phyloP scores from a whole-genome alignment of 495 filamentous ascomycete genomes.

The Usnea hakonensis region DNA sequence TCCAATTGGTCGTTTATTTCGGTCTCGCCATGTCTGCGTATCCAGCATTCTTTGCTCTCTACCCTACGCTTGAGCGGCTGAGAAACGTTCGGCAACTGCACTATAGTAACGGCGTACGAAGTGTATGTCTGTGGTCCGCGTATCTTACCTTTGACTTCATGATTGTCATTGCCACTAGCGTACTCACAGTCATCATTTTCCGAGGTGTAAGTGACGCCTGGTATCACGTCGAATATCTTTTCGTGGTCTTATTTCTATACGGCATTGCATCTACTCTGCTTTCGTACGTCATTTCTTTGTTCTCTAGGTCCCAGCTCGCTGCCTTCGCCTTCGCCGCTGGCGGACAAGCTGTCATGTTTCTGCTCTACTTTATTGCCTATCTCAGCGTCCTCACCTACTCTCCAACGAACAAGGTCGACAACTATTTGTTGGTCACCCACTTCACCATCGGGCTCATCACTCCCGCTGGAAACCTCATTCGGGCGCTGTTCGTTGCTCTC shows the following conservation, averaged over 20 bases:
- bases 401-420: slow-evolving; percentile 36
- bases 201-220: slow-evolving; percentile 52
- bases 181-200: slow-evolving; percentile 55
- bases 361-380: slow-evolving; percentile 72
- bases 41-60: slow-evolving; percentile 79
- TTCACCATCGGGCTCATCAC: slow-evolving; percentile 60
- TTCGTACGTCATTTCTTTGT: slow-evolving; percentile 66
- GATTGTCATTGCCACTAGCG: slow-evolving; percentile 52
- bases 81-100: slow-evolving; percentile 72
- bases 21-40: slow-evolving; percentile 66
- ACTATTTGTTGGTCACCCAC: slow-evolving; percentile 42
- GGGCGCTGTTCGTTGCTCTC: slow-evolving; percentile 63
- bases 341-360: slow-evolving; percentile 60
- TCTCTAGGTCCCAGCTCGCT: slow-evolving; percentile 59
- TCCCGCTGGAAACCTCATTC: slow-evolving; percentile 59
- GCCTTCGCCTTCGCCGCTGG: slow-evolving; percentile 70
- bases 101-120: slow-evolving; percentile 72
- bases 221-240: slow-evolving; percentile 69
- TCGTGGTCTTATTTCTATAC: slow-evolving; percentile 67
- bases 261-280: slow-evolving; percentile 62
- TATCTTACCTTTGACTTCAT: slow-evolving; percentile 73
- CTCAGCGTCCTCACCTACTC: slow-evolving; percentile 61
- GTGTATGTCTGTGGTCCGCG: slow-evolving; percentile 67
- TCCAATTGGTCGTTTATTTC: slow-evolving; percentile 74
- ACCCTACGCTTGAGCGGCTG: slow-evolving; percentile 72